A percentile compares a stretch with the other conserved stretches of the same genome.
Conservation (phyloP, 2,329 filamentous ascomycete genomes). For the Calycina herbarum region DNA sequence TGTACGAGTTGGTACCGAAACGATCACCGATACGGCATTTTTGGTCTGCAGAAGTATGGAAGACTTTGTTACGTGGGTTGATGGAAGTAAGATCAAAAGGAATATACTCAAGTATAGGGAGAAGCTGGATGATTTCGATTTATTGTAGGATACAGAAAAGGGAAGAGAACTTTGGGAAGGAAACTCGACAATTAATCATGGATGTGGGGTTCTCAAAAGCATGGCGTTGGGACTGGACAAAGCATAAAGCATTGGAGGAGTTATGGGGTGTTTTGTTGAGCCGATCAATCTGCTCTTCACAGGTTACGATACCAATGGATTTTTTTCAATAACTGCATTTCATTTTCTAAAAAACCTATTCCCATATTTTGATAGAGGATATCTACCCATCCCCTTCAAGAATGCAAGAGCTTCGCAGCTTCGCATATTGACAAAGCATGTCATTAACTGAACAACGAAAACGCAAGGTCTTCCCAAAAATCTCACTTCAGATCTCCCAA, state of each 20-base stretch:
- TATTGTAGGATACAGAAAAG: conserved; percentile 56
- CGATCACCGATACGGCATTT: conserved; percentile 86
- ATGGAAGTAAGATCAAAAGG: conserved; percentile 94
- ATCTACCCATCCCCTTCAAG: not conserved
- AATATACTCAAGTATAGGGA: conserved; percentile 95
- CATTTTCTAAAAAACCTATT: not conserved
- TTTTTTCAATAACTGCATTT: conserved; percentile 1
- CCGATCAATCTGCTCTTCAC: not conserved
- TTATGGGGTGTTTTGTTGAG: not conserved
- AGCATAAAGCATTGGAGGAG: not conserved
- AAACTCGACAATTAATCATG: not conserved
- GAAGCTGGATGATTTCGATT: conserved; percentile 93
- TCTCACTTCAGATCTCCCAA: not conserved
- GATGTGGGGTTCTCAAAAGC: not conserved
- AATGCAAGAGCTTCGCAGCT: not conserved
- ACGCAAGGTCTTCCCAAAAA: not conserved
- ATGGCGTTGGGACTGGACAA: not conserved
- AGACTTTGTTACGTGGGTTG: conserved; percentile 95
- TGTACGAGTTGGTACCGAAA: conserved; percentile 86
- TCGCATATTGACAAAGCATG: not conserved
- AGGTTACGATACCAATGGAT: not conserved
- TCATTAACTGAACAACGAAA: not conserved
- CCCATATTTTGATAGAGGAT: not conserved
- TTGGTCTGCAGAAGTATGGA: conserved; percentile 87
- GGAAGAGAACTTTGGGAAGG: not conserved